Evolutionary conservation across 495 filamentous ascomycete genomes (phyloP).

Genomic region (Penicillium roqueforti): DNA sequence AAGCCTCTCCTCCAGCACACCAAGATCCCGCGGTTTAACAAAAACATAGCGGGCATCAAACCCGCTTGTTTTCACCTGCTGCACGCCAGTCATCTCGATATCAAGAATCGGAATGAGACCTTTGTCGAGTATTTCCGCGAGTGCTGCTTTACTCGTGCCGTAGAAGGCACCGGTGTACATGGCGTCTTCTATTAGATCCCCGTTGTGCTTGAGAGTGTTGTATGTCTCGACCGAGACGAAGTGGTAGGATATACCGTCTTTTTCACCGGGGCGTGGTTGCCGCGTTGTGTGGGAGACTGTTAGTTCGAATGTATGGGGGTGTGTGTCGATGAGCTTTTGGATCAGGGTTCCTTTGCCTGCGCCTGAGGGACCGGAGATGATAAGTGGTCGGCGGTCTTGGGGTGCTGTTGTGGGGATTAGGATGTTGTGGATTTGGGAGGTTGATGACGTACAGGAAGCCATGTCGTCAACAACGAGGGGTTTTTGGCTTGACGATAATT

Average conservation of each 20-base stretch:
- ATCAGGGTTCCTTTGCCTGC: background rate
- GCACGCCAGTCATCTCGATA: background rate
- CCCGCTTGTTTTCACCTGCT: background rate
- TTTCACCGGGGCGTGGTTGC: background rate
- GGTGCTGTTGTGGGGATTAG: background rate
- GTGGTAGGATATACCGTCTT: background rate
- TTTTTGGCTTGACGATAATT: background rate
- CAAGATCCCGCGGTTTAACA: background rate
- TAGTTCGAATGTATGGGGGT: background rate
- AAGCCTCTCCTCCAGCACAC: background rate
- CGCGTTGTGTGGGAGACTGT: background rate
- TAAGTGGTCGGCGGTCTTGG: background rate
- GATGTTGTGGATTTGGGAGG: background rate
- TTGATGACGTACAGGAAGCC: background rate
- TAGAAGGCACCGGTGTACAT: background rate
- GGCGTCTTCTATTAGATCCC: background rate
- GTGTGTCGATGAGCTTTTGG: background rate
- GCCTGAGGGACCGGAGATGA: background rate
- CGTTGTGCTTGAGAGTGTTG: background rate
- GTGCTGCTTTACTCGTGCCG: background rate
- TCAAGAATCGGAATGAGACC: background rate
- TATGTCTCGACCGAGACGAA: background rate
- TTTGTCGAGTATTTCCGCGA: background rate
- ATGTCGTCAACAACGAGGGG: background rate
- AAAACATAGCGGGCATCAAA: background rate